phyloP scores from a whole-genome alignment of 768 basidiomycete genomes.

The Amanita inopinata region DNA sequence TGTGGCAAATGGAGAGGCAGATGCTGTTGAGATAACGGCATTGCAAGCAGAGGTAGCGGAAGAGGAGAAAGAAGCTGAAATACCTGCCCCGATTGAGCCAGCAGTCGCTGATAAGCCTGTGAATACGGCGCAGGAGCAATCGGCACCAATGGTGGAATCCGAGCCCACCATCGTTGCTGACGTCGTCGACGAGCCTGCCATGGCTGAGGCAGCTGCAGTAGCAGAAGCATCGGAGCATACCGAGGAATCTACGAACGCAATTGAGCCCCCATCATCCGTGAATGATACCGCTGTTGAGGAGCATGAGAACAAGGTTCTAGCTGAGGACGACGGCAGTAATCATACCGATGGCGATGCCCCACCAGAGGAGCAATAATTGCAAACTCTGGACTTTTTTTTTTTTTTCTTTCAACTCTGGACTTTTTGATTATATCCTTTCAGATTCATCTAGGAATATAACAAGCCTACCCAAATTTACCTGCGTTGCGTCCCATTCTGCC shows the following conservation, averaged over 20 bases:
- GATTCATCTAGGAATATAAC: no score
- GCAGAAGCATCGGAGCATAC: no score
- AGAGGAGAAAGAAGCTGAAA: slow-evolving; percentile 6
- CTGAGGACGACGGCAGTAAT: slow-evolving; percentile 5
- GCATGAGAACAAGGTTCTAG: slow-evolving; percentile 1
- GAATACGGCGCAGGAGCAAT: slow-evolving; percentile 4
- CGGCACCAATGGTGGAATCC: slow-evolving; percentile 1
- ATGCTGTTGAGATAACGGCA: slow-evolving; percentile 6
- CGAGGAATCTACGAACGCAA: no score
- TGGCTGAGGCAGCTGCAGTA: slow-evolving; percentile 1
- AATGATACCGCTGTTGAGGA: neutral
- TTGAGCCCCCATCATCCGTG: neutral
- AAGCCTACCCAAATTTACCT: no score
- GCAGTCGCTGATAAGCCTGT: slow-evolving; percentile 7
- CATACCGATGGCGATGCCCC: slow-evolving; percentile 1
- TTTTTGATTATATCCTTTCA: neutral
- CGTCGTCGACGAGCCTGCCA: slow-evolving; percentile 6
- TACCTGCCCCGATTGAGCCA: slow-evolving; percentile 1
- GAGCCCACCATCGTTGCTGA: slow-evolving; percentile 10
- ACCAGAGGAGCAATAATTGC: slow-evolving; percentile 4
- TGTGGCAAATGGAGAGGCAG: slow-evolving; percentile 9
- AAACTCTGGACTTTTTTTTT: neutral
- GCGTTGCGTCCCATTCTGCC: no score
- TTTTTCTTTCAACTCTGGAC: neutral
- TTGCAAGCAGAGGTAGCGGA: neutral